Evolutionary conservation across 306 rosid genomes (phyloP), one percentile per base, ranked within the genome.

Genomic region (Cyclanthera cordifolia): DNA sequence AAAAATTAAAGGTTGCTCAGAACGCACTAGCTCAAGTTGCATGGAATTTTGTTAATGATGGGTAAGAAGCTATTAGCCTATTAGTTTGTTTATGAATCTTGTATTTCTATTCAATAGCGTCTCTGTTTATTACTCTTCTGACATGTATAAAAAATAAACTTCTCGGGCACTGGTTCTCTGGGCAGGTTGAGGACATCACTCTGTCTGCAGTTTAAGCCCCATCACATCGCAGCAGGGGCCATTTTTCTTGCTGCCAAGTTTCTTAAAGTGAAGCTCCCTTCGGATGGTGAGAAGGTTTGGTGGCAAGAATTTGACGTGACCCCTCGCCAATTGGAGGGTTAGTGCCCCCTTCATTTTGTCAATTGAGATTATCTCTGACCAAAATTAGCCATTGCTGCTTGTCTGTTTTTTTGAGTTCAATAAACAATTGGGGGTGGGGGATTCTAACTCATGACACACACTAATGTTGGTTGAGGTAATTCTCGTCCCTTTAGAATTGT

Each of bases 321-420:
- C 77, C 96, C 99, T 72, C 96, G 99, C 76, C 96, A 93, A 76
- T 90, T 93, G 94, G 99, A 93, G 95, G 99, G 99, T 93, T 80
- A 85, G 95, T 85, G 77, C 79, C 91, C 91, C 73, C 84, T 73
- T 80, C 59, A 77, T 71, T 78, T 71, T 72, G 73, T 50, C 75
- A 68, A 37, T 81, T 76, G 74, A 74, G 79, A 71, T 76, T 72
- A 72, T 74, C 61, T 55, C 75, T 39, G 73, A 72, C 48, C 71
- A 34, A 34, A 34, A 34, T 34, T 70, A 66, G 71, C 54, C 52
- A 24, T 66, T 25, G 55, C 55, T 16, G 25, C 47, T 66, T 66
- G 71, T 66, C 43, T 8, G 43, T 37, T 37, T 6, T 37, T 34
- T 37, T 37, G 43, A 37, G 43, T 37, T 37, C 43, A 37, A 37